phyloP scores from a whole-genome alignment of 2,329 filamentous ascomycete genomes.

The Rutstroemia sp. region DNA sequence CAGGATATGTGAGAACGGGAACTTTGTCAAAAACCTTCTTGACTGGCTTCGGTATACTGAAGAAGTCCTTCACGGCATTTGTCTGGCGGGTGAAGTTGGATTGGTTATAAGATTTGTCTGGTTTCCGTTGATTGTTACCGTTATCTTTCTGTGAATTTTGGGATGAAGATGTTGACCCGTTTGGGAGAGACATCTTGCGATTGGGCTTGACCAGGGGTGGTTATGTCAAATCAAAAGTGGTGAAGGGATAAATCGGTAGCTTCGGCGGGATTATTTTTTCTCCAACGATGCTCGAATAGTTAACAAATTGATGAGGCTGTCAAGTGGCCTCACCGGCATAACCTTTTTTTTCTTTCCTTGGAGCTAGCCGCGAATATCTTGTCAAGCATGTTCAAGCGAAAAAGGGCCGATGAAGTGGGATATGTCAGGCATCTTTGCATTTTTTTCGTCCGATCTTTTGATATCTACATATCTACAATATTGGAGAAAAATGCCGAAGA shows the following conservation, averaged over 20 bases:
- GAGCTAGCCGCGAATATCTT: background rate
- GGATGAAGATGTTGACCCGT: background rate
- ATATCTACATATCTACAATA: background rate
- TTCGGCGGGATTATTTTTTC: background rate
- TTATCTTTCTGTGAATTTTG: background rate
- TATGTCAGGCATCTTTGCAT: conserved; percentile 1
- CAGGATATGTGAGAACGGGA: conserved; percentile 67
- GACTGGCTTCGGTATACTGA: conserved; percentile 59
- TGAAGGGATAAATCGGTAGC: background rate
- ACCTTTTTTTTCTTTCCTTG: background rate
- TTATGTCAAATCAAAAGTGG: background rate
- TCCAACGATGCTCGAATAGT: background rate
- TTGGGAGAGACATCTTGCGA: background rate
- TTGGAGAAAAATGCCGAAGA: background rate
- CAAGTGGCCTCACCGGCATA: background rate
- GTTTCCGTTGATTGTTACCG: background rate
- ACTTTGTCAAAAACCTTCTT: conserved; percentile 79
- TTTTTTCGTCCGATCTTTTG: background rate
- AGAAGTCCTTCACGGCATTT: conserved; percentile 19
- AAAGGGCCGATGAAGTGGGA: conserved; percentile 5
- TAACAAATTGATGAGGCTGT: background rate
- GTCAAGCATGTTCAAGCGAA: background rate
- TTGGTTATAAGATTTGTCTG: conserved; percentile 5
- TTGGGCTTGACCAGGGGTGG: background rate
- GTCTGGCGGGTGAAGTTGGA: conserved; percentile 16